Conservation (phyloP, 1,284 basidiomycete species). For the Ustilago trichophora region DNA sequence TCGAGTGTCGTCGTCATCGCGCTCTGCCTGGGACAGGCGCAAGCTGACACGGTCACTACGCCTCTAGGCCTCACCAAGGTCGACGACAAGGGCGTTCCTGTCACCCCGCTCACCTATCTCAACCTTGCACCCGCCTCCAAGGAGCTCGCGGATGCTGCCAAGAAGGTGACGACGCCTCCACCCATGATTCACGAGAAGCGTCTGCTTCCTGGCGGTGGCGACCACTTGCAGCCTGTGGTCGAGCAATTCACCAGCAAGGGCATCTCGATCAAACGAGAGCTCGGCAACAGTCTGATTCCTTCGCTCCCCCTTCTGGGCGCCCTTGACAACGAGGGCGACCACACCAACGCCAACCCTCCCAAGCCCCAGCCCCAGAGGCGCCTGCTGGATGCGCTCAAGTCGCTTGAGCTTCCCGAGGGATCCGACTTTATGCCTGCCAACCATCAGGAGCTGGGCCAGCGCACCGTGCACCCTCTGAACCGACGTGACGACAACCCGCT, state of each 20-base stretch:
- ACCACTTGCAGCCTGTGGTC: slow-evolving; percentile 17
- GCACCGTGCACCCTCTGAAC: slow-evolving; percentile 34
- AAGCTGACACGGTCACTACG: slow-evolving; percentile 34
- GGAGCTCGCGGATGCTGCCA: slow-evolving; percentile 29
- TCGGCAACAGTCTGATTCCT: slow-evolving; percentile 18
- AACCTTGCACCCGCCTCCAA: slow-evolving; percentile 34
- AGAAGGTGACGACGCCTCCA: slow-evolving; percentile 37
- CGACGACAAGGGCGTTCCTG: slow-evolving; percentile 30
- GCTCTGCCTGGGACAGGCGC: slow-evolving; percentile 29
- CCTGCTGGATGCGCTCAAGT: slow-evolving; percentile 18
- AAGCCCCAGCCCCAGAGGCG: slow-evolving; percentile 23
- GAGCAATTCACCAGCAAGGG: slow-evolving; percentile 25
- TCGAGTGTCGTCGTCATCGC: slow-evolving; percentile 30
- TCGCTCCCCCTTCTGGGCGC: slow-evolving; percentile 23
- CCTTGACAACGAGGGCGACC: slow-evolving; percentile 41
- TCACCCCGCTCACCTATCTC: slow-evolving; percentile 41
- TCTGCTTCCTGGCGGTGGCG: slow-evolving; percentile 5
- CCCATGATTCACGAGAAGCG: slow-evolving; percentile 22
- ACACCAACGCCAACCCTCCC: slow-evolving; percentile 23
- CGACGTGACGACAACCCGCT: slow-evolving; percentile 15
- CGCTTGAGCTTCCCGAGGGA: slow-evolving; percentile 7
- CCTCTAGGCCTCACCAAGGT: slow-evolving; percentile 38
- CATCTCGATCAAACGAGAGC: slow-evolving; percentile 17
- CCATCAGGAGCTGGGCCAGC: slow-evolving; percentile 27
- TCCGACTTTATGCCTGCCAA: slow-evolving; percentile 19